Conservation (phyloP, 306 rosid species). For the Begonia masoniana region DNA sequence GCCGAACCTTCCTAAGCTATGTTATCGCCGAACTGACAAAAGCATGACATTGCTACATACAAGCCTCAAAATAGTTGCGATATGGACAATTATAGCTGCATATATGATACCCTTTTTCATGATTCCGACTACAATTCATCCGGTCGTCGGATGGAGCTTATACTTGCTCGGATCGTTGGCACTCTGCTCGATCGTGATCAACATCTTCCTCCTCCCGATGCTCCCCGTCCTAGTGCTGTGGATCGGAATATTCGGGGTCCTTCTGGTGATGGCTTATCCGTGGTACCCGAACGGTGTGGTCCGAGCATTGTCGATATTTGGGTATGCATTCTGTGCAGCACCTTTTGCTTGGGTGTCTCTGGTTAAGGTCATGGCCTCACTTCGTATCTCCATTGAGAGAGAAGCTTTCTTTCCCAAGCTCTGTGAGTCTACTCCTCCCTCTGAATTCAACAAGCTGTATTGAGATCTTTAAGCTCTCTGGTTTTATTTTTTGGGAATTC, state of each 20-base stretch:
- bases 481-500: too few species aligned
- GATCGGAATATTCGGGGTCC: slow-evolving; percentile 41
- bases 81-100: slow-evolving; percentile 62
- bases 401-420: slow-evolving; percentile 52
- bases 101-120: slow-evolving; percentile 50
- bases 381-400: slow-evolving; percentile 55
- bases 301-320: slow-evolving; percentile 55
- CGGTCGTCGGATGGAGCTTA: slow-evolving; percentile 62
- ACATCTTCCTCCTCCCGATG: slow-evolving; percentile 51
- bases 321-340: slow-evolving; percentile 54
- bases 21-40: slow-evolving; percentile 60
- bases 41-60: slow-evolving; percentile 30
- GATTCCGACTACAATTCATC: slow-evolving; percentile 75
- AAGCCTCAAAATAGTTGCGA: slow-evolving; percentile 39
- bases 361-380: slow-evolving; percentile 33
- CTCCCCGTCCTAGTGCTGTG: slow-evolving; percentile 46
- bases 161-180: slow-evolving; percentile 57
- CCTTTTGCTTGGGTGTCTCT: slow-evolving; percentile 55
- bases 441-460: slow-evolving; percentile 43
- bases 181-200: slow-evolving; percentile 40
- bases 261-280: slow-evolving; percentile 69
- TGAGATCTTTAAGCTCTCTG: slow-evolving; percentile 7
- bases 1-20: slow-evolving; percentile 57
- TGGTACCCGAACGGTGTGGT: slow-evolving; percentile 64
- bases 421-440: slow-evolving; percentile 40